Evolutionary conservation across 1,284 basidiomycete species (phyloP).

Genomic region (Blastosporella zonata): DNA sequence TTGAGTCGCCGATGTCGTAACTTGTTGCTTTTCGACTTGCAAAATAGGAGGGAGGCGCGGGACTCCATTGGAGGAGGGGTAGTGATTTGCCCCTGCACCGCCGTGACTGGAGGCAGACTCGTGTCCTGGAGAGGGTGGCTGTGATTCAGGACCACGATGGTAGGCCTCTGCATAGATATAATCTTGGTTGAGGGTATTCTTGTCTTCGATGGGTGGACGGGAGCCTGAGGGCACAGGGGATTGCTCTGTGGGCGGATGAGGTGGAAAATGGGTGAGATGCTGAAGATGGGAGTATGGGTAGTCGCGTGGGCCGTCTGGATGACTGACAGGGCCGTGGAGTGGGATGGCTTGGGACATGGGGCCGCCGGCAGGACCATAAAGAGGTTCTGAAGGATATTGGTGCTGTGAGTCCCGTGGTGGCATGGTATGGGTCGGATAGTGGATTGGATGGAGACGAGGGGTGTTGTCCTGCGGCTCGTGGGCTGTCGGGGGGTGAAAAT

Average conservation of each 20-base stretch:
- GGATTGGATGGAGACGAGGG: slow-evolving; percentile 14
- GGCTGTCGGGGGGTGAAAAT: slow-evolving; percentile 23
- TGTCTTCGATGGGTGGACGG: slow-evolving; percentile 20
- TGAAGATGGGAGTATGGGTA: slow-evolving; percentile 30
- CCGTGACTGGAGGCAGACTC: slow-evolving; percentile 24
- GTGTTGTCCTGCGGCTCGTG: slow-evolving; percentile 26
- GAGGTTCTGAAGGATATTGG: slow-evolving; percentile 32
- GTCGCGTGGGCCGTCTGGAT: slow-evolving; percentile 41
- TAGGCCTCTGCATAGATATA: slow-evolving; percentile 46
- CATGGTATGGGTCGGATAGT: slow-evolving; percentile 25
- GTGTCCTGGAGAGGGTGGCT: slow-evolving; percentile 28
- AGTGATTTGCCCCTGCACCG: slow-evolving; percentile 48
- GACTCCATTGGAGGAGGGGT: slow-evolving; percentile 51
- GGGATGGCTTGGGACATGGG: slow-evolving; percentile 40
- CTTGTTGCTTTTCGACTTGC: slow-evolving; percentile 88
- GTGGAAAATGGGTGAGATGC: slow-evolving; percentile 29
- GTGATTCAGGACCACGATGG: slow-evolving; percentile 37
- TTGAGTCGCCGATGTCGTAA: slow-evolving; percentile 93
- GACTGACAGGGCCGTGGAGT: slow-evolving; percentile 40
- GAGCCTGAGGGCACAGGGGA: slow-evolving; percentile 22
- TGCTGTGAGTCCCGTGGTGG: slow-evolving; percentile 28
- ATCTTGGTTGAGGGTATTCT: slow-evolving; percentile 32
- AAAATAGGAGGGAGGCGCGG: slow-evolving; percentile 77
- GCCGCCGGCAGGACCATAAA: slow-evolving; percentile 34
- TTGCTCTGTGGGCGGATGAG: slow-evolving; percentile 27